These are phyloP conservation scores for Aquilaria malaccensis DNA, from an alignment of 345 rosid genomes.

Conservation along the genomic window DNA sequence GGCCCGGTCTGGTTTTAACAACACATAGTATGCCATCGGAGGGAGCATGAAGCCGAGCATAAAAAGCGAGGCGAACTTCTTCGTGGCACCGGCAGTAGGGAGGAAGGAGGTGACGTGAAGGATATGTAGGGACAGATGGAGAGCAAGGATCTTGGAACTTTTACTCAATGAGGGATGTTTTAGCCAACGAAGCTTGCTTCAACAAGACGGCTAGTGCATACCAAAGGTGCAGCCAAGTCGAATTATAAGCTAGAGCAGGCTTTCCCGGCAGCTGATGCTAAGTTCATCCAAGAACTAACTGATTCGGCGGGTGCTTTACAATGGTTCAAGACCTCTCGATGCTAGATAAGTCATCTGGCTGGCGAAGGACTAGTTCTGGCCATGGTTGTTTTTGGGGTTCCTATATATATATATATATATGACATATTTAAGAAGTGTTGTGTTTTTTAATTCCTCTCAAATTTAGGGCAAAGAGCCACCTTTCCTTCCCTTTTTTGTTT, in stretches of 20 bases:
- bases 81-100: conserved; percentile 44
- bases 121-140: conserved; percentile 11
- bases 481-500: too few relatives aligned
- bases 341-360: conserved; percentile 3
- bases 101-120: conserved; percentile 66
- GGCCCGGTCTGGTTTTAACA: too few relatives aligned
- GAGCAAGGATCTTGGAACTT: conserved; percentile 43
- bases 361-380: too few relatives aligned
- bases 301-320: conserved; percentile 42
- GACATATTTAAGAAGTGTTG: too few relatives aligned
- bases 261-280: conserved; percentile 41
- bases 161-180: conserved; percentile 44
- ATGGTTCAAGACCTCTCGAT: conserved; percentile 27
- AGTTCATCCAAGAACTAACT: conserved; percentile 33
- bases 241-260: conserved; percentile 29
- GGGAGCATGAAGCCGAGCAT: conserved; percentile 79
- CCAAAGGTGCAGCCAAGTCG: conserved; percentile 43
- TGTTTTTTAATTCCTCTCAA: too few relatives aligned
- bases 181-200: conserved; percentile 62
- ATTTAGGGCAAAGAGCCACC: too few relatives aligned
- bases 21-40: conserved; percentile 54
- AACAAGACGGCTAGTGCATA: conserved; percentile 15
- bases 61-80: conserved; percentile 67
- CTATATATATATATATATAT: too few relatives aligned
- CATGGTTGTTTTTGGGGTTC: too few relatives aligned